Conservation (phyloP, 306 rosid species). For the Citrullus amarus region DNA sequence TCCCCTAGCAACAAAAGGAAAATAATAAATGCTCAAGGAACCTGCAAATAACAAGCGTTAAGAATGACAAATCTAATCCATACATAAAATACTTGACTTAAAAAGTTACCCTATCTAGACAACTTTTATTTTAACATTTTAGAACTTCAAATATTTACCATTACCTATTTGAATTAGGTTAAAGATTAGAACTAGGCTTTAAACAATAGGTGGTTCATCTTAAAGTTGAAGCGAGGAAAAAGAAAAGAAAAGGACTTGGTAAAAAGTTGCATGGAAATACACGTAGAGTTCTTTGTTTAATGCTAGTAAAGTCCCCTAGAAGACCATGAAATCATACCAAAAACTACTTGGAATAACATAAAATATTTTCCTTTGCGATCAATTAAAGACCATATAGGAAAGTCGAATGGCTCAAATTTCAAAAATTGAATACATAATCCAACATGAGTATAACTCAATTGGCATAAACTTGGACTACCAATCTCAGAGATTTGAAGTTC, state of each 20-base stretch:
- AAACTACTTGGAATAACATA: not conserved
- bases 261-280: not conserved
- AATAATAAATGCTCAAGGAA: not conserved
- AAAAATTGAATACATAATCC: not conserved
- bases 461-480: too few relatives aligned
- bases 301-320: too few relatives aligned
- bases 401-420: not conserved
- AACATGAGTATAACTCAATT: too few relatives aligned
- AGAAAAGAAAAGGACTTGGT: not conserved
- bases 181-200: not conserved
- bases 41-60: not conserved
- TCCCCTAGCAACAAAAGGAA: conserved; percentile 48
- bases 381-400: not conserved
- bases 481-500: too few relatives aligned
- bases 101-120: not conserved
- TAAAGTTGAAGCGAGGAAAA: not conserved
- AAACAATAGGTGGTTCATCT: not conserved
- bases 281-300: too few relatives aligned
- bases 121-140: not conserved
- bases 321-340: not conserved
- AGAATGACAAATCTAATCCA: not conserved
- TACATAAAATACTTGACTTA: not conserved
- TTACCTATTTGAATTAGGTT: not conserved
- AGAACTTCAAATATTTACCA: not conserved
- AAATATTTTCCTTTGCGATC: not conserved